Evolutionary conservation across 306 rosid species (phyloP).

Genomic region (Chamaecrista fasciculata): DNA sequence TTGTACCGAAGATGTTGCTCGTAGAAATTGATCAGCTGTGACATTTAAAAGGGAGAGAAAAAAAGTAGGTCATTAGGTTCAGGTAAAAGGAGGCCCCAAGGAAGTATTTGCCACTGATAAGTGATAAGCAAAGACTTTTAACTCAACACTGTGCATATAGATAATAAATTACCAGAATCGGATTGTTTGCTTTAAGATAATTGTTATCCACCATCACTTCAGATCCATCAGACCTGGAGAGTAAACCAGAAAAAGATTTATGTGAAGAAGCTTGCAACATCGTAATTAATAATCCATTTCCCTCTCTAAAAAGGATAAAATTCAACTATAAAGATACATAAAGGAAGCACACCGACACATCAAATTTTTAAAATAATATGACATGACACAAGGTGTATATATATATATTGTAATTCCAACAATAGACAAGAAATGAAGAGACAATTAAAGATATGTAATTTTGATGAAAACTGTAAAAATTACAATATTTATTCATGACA

Average conservation of each 20-base stretch:
- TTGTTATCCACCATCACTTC: slow-evolving; percentile 13
- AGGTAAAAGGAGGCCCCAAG: not conserved
- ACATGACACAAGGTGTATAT: too few species aligned
- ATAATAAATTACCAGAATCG: not conserved
- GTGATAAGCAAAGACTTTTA: not conserved
- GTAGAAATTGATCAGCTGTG: slow-evolving; percentile 82
- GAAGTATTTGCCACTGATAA: not conserved
- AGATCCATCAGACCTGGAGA: not conserved
- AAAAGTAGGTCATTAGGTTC: slow-evolving; percentile 17
- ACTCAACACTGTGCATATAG: not conserved
- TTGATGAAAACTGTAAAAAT: too few species aligned
- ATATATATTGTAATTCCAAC: too few species aligned
- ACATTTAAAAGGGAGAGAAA: slow-evolving; percentile 14
- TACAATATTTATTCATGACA: too few species aligned
- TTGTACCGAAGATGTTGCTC: slow-evolving; percentile 87
- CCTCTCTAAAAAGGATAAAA: not conserved
- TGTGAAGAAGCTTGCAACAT: not conserved
- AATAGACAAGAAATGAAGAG: too few species aligned
- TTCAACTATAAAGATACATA: not conserved
- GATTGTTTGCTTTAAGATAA: slow-evolving; percentile 4
- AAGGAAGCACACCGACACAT: too few species aligned
- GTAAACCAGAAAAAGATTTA: not conserved
- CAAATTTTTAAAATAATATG: too few species aligned
- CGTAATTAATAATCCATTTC: not conserved
- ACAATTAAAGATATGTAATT: too few species aligned